These are phyloP conservation scores for Porphyrellus cyaneotinctus DNA, from an alignment of 768 basidiomycete species.

Conservation along the genomic window DNA sequence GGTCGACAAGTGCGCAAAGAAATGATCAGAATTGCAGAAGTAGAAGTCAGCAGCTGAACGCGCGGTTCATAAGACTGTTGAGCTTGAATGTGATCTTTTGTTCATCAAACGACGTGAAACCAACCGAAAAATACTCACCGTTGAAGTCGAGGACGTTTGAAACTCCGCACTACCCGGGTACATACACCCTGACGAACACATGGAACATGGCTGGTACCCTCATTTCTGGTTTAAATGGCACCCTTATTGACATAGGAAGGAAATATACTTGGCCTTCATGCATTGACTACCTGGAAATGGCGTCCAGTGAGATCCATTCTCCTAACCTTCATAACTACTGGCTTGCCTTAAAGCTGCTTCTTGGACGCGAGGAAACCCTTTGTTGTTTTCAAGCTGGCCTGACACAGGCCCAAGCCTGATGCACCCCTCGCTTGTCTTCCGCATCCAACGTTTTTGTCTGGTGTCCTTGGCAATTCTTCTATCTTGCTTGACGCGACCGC, in stretches of 20 bases:
- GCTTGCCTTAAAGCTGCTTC: slow-evolving; percentile 25
- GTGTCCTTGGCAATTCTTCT: slow-evolving; percentile 30
- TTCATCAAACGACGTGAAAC: slow-evolving; percentile 34
- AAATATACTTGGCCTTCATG: slow-evolving; percentile 29
- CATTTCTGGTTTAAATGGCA: not conserved
- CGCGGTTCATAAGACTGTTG: slow-evolving; percentile 43
- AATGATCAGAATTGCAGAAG: slow-evolving; percentile 42
- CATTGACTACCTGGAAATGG: slow-evolving; percentile 38
- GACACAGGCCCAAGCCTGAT: slow-evolving; percentile 13
- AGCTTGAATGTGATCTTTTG: slow-evolving; percentile 43
- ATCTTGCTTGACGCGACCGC: not conserved
- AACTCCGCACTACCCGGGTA: no score
- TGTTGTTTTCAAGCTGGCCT: not conserved
- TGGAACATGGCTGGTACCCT: slow-evolving; percentile 39
- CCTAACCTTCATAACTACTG: slow-evolving; percentile 32
- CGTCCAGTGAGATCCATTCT: slow-evolving; percentile 35
- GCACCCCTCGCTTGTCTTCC: slow-evolving; percentile 27
- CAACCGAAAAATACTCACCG: not conserved
- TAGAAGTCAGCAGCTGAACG: slow-evolving; percentile 40
- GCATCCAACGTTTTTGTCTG: slow-evolving; percentile 30
- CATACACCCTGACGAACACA: slow-evolving; percentile 41
- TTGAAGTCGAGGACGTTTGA: no score
- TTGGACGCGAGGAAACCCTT: slow-evolving; percentile 21
- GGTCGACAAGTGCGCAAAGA: not conserved
- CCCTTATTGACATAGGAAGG: slow-evolving; percentile 21